Conservation (phyloP, 2,329 filamentous ascomycete species). For the Apiospora arundinis region DNA sequence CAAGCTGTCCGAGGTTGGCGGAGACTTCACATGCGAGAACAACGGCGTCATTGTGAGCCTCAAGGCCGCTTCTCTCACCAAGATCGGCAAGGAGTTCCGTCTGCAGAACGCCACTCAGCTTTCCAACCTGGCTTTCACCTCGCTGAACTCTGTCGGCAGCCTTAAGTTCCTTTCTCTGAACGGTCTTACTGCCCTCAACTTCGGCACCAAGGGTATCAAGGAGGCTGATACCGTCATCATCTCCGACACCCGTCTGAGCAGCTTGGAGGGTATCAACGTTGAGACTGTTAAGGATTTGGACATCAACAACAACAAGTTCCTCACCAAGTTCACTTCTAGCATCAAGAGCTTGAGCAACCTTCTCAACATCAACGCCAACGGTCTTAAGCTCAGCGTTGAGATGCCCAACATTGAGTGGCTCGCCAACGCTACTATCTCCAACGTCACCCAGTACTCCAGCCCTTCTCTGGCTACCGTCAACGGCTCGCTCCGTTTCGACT, state of each 20-base stretch:
- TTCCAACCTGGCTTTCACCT: conserved; percentile 68
- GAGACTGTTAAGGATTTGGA: conserved; percentile 73
- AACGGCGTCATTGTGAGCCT: conserved; percentile 68
- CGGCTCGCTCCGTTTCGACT: conserved; percentile 83
- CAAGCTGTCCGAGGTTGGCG: conserved; percentile 57
- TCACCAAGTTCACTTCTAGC: conserved; percentile 77
- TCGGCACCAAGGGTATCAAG: conserved; percentile 64
- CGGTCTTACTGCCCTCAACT: conserved; percentile 55
- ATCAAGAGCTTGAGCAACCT: conserved; percentile 75
- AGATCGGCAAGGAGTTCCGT: conserved; percentile 73
- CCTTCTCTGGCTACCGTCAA: conserved; percentile 77
- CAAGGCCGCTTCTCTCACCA: conserved; percentile 63
- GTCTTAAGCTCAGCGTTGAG: conserved; percentile 69
- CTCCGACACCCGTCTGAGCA: conserved; percentile 83
- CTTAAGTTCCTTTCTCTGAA: conserved; percentile 54
- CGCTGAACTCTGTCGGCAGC: conserved; percentile 65
- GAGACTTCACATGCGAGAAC: conserved; percentile 65
- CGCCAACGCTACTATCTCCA: conserved; percentile 81
- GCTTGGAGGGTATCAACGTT: conserved; percentile 82
- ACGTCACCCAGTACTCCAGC: conserved; percentile 75
- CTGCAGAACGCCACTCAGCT: conserved; percentile 74
- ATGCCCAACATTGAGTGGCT: conserved; percentile 82
- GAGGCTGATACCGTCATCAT: conserved; percentile 74
- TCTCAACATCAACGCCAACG: conserved; percentile 82
- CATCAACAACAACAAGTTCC: conserved; percentile 84